Evolutionary conservation across 805 yeast genomes (phyloP), one percentile per base, ranked within the genome.

Genomic region (Wickerhamomyces chaumierensis): DNA sequence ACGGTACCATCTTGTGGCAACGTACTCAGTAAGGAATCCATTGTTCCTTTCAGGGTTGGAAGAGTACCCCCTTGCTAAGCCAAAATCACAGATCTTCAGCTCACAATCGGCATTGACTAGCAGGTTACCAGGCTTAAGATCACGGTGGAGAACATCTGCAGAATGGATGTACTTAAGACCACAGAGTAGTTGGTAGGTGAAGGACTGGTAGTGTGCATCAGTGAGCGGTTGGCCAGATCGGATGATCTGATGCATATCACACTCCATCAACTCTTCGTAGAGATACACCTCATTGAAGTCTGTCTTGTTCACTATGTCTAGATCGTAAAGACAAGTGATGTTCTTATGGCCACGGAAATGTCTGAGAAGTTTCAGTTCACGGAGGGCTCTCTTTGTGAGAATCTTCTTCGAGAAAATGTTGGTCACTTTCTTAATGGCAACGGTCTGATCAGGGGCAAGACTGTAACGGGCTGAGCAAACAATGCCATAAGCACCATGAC

Each of bases 1-100:
- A 48, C 98, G 69, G 61, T 92, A 92, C 98, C 98, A 92, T 57
- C 98, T 72, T 1, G 98, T 92, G 25, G 98, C 97, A 20, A 92
- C 98, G 56, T 92, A 92, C 59, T 90, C 97, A 1, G 98, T 92
- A 68, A 90, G 65, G 52, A 86, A 90, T n/a, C 95, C 96, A 25
- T 83, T 82, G 49, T 87, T 86, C 49, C 79, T 83, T 43, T 79
- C 88, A 1, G 87, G 83, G 52, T 79, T 81, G 42, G 77, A 77
- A 9, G 86, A 76, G 48, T 81, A 87, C 29, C 96, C 95, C 57
- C 96, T 73, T 1, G 97, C 96, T 42, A 90, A 69, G 15, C 98
- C 97, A 58, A 90, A 90, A 61, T 92, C 98, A 65, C 97, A 90
- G 36, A 90, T 85, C 58, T 90, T 90, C 53, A 90, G 70, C 60